Base-by-base conservation (phyloP, 2,329 filamentous ascomycete genomes). In the Exophiala dermatitidis region DNA sequence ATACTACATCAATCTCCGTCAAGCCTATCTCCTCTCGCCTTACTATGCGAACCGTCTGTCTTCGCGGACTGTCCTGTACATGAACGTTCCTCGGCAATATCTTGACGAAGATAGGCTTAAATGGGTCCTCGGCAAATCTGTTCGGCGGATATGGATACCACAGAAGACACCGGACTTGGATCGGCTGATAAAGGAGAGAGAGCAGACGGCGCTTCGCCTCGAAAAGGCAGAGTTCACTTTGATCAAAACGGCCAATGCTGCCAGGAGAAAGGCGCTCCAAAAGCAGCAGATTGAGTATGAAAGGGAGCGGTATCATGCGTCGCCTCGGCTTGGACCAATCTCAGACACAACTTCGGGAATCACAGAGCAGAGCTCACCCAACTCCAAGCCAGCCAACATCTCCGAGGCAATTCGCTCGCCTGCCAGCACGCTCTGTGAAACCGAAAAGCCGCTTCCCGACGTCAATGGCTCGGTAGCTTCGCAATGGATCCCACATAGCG, bases 1-100 rank as follows among this genome's bases (percentile, higher is more conserved):
- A 61, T 95, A 85, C 76, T 95, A 89, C 70, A 85, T 95, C 70
- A 94, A 93, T 63, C 73, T 96, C 28, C 86, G 90, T 52, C 91
- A 97, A 71, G 90, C 90, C 0, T 95, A 93, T 71, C 81, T 95
- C 43, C 80, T 94, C 47, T 90, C 89, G 2, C 89, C 90, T 9
- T 77, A 86, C 44, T 93, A 93, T 67, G 79, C 88, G 43, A 85
- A 86, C 63, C 85, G 90, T 46, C 83, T 96, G 33, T 96, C 91
- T 1, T 90, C 90, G 0, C 80, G 88, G 46, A 95, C 90, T 1
- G 86, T 96, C 0, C 79, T 98, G 3, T 89, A 95, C 69, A 86
- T 89, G 43, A 88, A 86, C 1, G 88, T 95, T 0, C 91, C 91
- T 1, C 76, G 83, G 4, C 72, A 81, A 1, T 94, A 93, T 58